Evolutionary conservation across 1,284 basidiomycete species (phyloP).

Genomic region (Rhodotorula sp.): DNA sequence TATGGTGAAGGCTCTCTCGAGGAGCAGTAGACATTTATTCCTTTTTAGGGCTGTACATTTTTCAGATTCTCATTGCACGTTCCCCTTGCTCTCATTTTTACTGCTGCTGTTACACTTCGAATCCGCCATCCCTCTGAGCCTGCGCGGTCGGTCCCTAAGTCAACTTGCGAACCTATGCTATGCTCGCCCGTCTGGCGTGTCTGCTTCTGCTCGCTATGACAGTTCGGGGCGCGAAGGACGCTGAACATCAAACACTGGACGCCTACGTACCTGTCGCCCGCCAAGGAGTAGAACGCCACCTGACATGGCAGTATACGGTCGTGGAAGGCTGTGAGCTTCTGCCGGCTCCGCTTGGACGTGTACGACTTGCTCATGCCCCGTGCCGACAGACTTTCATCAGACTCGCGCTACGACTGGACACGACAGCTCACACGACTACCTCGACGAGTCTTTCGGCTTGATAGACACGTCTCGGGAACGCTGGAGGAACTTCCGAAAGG

Average conservation of each 20-base stretch:
- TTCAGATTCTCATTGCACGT: not conserved
- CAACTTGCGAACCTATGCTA: too few relatives aligned
- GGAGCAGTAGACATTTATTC: slow-evolving; percentile 6
- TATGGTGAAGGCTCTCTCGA: slow-evolving; percentile 32
- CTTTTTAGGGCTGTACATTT: not conserved
- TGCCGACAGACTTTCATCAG: not conserved
- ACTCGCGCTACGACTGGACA: not conserved
- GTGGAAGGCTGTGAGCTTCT: not conserved
- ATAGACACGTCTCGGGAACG: slow-evolving; percentile 52
- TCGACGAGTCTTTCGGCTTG: slow-evolving; percentile 58
- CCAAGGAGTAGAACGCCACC: not conserved
- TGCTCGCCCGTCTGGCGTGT: not conserved
- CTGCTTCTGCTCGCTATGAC: not conserved
- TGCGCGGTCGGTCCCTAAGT: too few relatives aligned
- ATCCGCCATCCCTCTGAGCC: too few relatives aligned
- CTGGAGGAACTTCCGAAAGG: slow-evolving; percentile 57
- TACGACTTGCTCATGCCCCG: not conserved
- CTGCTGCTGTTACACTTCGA: not conserved
- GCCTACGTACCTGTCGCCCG: too few relatives aligned
- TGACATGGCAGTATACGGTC: not conserved
- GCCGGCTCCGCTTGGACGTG: not conserved
- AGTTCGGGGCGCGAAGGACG: not conserved
- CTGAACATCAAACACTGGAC: too few relatives aligned
- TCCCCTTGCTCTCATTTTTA: not conserved
- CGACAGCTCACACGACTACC: slow-evolving; percentile 36